Percentiles rank a stretch among this genome's conserved stretches.
These are phyloP conservation scores for Lipomyces lipofer DNA, from an alignment of 805 yeast species.

Conservation along the genomic window DNA sequence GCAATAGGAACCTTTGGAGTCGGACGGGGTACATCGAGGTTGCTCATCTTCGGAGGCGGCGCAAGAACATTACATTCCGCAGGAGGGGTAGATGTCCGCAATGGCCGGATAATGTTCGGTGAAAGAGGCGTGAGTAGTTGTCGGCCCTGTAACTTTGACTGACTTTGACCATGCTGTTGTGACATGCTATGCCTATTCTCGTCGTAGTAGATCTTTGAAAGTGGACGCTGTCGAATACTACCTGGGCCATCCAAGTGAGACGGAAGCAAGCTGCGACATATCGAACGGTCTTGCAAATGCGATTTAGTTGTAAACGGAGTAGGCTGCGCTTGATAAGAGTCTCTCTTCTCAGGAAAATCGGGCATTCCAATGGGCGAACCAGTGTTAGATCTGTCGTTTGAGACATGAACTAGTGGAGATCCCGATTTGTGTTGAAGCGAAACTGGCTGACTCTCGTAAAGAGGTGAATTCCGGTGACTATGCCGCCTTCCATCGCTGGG, in stretches of 20 bases:
- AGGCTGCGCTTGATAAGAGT: not conserved
- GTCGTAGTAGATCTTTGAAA: conserved; percentile 15
- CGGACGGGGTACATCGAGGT: conserved; percentile 25
- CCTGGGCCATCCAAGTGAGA: conserved; percentile 1
- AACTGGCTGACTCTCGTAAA: not conserved
- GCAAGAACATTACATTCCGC: conserved; percentile 12
- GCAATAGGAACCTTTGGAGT: conserved; percentile 13
- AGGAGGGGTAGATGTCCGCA: conserved; percentile 24
- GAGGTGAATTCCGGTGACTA: not conserved
- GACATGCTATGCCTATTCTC: conserved; percentile 3
- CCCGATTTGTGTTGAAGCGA: too few relatives aligned
- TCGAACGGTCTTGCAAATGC: not conserved
- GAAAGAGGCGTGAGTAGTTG: conserved; percentile 31
- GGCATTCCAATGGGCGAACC: too few relatives aligned
- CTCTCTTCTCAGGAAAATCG: not conserved
- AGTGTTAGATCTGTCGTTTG: too few relatives aligned
- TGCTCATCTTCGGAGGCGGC: conserved; percentile 33
- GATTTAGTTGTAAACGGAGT: not conserved
- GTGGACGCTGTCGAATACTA: conserved; percentile 5
- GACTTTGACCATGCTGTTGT: not conserved
- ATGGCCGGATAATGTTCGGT: conserved; percentile 31
- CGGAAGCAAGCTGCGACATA: conserved; percentile 4
- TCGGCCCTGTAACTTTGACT: conserved; percentile 14
- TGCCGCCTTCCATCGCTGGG: too few relatives aligned
- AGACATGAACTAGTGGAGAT: too few relatives aligned